Evolutionary conservation across 768 basidiomycete genomes (phyloP), one percentile per base, ranked within the genome.

Genomic region (Hygrocybe punicea): DNA sequence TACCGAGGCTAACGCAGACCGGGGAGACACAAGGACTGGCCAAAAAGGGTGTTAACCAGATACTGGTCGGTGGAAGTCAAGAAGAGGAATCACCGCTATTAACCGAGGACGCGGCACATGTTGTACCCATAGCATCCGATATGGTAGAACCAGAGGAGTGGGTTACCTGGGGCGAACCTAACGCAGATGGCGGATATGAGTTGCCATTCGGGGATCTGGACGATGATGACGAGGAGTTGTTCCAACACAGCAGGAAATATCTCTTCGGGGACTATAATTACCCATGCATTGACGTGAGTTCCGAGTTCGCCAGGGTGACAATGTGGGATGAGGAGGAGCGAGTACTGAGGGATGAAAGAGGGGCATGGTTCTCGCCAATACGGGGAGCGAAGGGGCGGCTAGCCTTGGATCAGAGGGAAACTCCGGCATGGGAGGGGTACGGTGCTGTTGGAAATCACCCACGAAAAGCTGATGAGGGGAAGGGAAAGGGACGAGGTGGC

Each of bases 241-340:
- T 87, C 65, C 78, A 73, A 25, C 81, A 93, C 37, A 87, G 91
- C 68, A 82, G 83, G 68, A 78, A 82, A 61, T 89, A 92, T 58
- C 78, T 95, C 23, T 98, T 93, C 62, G 93, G 93, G 4, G 90
- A 95, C 72, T 93, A 93, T 67, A 83, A 90, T 65, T 96, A 95
- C 67, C 94, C 93, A 1, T 84, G 83, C 55, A 85, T 94, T 58
- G 94, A 96, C 64, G 88, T 91, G 48, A 93, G 89, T 72, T 84
- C 86, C 23, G 91, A 94, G 71, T 63, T 70, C 16, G 90, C 88
- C 17, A 74, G 83, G 58, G 71, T 73, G 33, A 68, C 74, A 46
- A 86, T 90, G 69, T 89, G 91, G 84, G 83, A 85, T 56, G 91
- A 93, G 64, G 93, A 97, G 69, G 91, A 95, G 67, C 80, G 89